These are phyloP conservation scores for Colletotrichum simmondsii DNA, from an alignment of 2,329 filamentous ascomycete species.

Conservation along the genomic window DNA sequence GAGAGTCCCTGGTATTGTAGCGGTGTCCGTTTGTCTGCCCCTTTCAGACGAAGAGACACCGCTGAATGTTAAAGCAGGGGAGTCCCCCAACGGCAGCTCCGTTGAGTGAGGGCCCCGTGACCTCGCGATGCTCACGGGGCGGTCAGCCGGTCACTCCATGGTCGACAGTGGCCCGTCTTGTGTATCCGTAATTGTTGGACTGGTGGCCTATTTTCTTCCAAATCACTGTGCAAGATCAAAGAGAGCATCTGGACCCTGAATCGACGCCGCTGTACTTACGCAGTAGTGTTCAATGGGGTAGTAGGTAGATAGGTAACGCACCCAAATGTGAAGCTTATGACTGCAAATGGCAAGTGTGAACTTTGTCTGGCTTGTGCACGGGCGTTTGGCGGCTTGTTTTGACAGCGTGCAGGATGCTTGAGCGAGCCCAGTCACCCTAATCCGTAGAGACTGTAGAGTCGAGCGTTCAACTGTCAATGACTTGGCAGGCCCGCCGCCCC, in stretches of 20 bases:
- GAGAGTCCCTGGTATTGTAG: not conserved
- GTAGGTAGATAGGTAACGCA: not conserved
- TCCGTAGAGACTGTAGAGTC: not conserved
- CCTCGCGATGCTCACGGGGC: slow-evolving; percentile 8
- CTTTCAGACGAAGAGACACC: slow-evolving; percentile 6
- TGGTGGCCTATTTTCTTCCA: slow-evolving; percentile 1
- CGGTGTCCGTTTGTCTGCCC: slow-evolving; percentile 8
- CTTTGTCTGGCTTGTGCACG: not conserved
- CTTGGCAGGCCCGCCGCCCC: not conserved
- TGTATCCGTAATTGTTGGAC: not conserved
- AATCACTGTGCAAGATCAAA: slow-evolving; percentile 19
- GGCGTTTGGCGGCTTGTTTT: not conserved
- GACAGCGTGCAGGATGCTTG: not conserved
- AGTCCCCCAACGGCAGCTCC: slow-evolving; percentile 11
- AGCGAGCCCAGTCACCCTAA: not conserved
- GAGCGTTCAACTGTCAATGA: not conserved
- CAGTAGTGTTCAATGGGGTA: not conserved
- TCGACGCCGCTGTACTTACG: not conserved
- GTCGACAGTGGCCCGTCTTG: not conserved
- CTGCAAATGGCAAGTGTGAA: slow-evolving; percentile 16
- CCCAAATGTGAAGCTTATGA: not conserved
- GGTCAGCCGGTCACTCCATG: slow-evolving; percentile 4
- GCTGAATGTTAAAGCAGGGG: slow-evolving; percentile 17
- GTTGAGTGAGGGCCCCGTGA: slow-evolving; percentile 11
- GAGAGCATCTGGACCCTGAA: slow-evolving; percentile 23